Base-by-base conservation (phyloP, 805 yeast species). In the Pichia californica region DNA sequence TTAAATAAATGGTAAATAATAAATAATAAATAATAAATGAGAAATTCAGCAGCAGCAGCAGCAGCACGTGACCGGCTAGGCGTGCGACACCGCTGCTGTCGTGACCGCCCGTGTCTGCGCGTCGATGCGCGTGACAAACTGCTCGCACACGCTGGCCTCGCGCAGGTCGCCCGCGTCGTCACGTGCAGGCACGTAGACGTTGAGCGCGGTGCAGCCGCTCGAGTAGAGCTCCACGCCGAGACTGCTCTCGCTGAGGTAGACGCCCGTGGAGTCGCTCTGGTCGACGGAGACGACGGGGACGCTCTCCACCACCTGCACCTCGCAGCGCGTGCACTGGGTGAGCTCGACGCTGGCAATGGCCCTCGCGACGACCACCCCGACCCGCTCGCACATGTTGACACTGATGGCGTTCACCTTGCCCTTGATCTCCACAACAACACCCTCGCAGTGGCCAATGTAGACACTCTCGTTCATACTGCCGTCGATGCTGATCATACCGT, bases 331-430 rank as follows among this genome's bases (percentile, higher is more conserved):
- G 44, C 88, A 80, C 66, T 88, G 88, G 64, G 91, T 86, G 44
- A 91, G 69, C 51, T 91, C 98, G 43, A 91, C 71, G 35, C 96
- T 93, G 6, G 96, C 80, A 39, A 93, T 85, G 55, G 88, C 77
- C 25, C 84, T 75, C 48, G 93, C 98, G 30, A 88, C 73, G 27
- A 93, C 83, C 25, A 93, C 68, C 9, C 88, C 96, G 28, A 81
- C 74, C 48, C 79, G 79, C 27, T 68, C 68, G 55, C 94, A 79
- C 45, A 82, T 82, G 49, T 83, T 81, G 49, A 93, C 57, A 2
- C 96, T 77, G 43, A 93, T 76, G 1, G 96, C 93, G 56, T 88
- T 89, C 40, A 87, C 89, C 62, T 93, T 93, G 46, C 98, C 99
- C 62, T 79, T 81, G 57, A 93, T 70, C 61, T 86, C 93, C 47